Evolutionary conservation across 2,329 filamentous ascomycete species (phyloP).

Genomic region (Ascochyta viciae-villosae): DNA sequence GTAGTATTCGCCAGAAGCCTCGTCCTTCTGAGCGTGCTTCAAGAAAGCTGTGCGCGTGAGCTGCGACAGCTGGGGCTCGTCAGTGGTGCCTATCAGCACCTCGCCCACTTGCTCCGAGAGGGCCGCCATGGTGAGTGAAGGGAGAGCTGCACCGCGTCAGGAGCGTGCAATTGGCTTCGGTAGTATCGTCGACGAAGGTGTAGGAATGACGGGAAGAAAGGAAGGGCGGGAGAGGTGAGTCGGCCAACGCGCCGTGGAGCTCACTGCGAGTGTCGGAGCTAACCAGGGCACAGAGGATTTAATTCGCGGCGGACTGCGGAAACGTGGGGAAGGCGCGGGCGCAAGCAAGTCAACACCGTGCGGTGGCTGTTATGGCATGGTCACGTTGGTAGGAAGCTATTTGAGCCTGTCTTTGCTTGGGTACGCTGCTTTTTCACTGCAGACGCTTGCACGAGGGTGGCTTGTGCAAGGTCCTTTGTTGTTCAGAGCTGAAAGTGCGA

Average conservation of each 20-base stretch:
- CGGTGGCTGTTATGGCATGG: background rate
- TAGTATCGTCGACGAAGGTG: conserved; percentile 17
- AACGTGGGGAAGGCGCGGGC: conserved; percentile 41
- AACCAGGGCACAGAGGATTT: conserved; percentile 29
- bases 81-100: conserved; percentile 69
- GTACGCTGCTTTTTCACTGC: background rate
- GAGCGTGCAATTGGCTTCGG: conserved; percentile 39
- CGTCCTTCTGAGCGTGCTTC: conserved; percentile 76
- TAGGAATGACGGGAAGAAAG: conserved; percentile 20
- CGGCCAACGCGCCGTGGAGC: conserved; percentile 31
- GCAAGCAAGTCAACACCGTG: background rate
- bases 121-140: conserved; percentile 46
- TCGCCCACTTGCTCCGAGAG: conserved; percentile 74
- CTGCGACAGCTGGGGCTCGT: conserved; percentile 69
- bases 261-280: conserved; percentile 39
- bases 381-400: background rate
- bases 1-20: conserved; percentile 75
- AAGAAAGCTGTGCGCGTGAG: conserved; percentile 80
- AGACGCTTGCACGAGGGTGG: conserved; percentile 9
- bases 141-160: conserved; percentile 19
- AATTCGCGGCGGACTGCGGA: conserved; percentile 32
- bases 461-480: conserved; percentile 9
- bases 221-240: conserved; percentile 29
- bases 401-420: background rate
- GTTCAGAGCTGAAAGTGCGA: conserved; percentile 5